Conservation (phyloP, 2,329 filamentous ascomycete genomes). For the Fusarium acutatum region DNA sequence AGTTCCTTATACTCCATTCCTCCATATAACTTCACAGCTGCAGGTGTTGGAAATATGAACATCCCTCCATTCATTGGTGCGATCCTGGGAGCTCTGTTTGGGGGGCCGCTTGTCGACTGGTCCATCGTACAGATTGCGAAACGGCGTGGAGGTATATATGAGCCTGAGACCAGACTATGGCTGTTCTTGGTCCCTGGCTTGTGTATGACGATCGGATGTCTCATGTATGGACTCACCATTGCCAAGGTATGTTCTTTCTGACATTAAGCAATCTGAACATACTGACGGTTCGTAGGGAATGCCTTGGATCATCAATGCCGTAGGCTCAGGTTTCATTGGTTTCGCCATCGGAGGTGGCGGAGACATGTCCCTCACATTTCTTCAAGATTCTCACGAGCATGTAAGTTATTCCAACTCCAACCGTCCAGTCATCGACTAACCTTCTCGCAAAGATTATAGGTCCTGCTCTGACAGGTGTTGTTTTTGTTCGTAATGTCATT, state of each 20-base stretch:
- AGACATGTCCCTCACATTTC: conserved; percentile 28
- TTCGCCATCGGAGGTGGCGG: conserved; percentile 30
- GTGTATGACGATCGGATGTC: conserved; percentile 20
- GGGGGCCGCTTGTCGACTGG: conserved; percentile 19
- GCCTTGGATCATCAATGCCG: conserved; percentile 32
- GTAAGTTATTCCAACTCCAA: not conserved
- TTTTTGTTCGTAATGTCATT: conserved; percentile 30
- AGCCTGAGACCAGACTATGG: conserved; percentile 32
- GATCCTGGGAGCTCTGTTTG: conserved; percentile 12
- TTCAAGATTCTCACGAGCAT: conserved; percentile 31
- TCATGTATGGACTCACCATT: conserved; percentile 34
- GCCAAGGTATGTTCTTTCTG: no score
- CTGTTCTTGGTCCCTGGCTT: conserved; percentile 21
- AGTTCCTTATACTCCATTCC: not conserved
- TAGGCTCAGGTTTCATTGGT: conserved; percentile 27
- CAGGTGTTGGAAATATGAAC: conserved; percentile 31
- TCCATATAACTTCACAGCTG: conserved; percentile 23
- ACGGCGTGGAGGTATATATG: conserved; percentile 22
- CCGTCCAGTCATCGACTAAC: fast-evolving
- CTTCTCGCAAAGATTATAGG: conserved; percentile 3
- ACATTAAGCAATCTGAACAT: no score
- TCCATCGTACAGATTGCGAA: conserved; percentile 24
- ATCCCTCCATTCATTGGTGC: conserved; percentile 28
- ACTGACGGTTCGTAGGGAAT: not conserved
- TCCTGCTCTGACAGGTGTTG: conserved; percentile 23